Percentiles rank a stretch among this genome's conserved stretches.
phyloP scores from a whole-genome alignment of 2,329 filamentous ascomycete species.

The Pseudogymnoascus sp. region DNA sequence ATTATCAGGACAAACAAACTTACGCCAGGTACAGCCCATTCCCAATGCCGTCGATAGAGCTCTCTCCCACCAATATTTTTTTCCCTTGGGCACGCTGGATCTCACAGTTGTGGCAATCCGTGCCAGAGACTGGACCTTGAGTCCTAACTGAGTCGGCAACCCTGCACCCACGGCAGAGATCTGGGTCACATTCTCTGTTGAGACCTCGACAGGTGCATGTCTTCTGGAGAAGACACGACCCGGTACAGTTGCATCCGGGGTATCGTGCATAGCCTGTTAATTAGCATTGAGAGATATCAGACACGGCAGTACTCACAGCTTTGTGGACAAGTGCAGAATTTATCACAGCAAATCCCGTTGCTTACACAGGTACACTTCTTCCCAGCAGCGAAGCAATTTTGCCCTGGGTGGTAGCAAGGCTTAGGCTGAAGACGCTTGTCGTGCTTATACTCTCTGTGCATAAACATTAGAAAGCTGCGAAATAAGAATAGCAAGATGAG shows the following conservation, averaged over 20 bases:
- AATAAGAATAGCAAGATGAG: not conserved
- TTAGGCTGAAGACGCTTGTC: not conserved
- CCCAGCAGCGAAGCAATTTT: not conserved
- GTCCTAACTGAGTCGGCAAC: not conserved
- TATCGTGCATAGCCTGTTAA: not conserved
- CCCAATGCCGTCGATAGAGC: conserved; percentile 59
- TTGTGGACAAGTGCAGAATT: not conserved
- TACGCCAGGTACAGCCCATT: conserved; percentile 71
- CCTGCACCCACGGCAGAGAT: conserved; percentile 46
- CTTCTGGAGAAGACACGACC: conserved; percentile 45
- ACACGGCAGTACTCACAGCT: not conserved
- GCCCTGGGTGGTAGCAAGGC: not conserved
- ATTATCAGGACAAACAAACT: conserved; percentile 31
- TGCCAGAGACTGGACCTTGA: not conserved
- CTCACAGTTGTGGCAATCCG: conserved; percentile 61
- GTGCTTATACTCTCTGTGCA: not conserved
- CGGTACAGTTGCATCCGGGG: not conserved
- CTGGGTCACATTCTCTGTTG: conserved; percentile 74
- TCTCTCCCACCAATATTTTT: conserved; percentile 61
- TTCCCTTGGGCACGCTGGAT: conserved; percentile 63
- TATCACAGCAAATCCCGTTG: not conserved
- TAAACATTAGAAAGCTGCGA: not conserved
- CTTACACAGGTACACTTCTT: not conserved
- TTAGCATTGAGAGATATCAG: not conserved
- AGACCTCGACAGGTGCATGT: conserved; percentile 63